phyloP scores from a whole-genome alignment of 2,329 filamentous ascomycete species.

The Aspergillus unguis region DNA sequence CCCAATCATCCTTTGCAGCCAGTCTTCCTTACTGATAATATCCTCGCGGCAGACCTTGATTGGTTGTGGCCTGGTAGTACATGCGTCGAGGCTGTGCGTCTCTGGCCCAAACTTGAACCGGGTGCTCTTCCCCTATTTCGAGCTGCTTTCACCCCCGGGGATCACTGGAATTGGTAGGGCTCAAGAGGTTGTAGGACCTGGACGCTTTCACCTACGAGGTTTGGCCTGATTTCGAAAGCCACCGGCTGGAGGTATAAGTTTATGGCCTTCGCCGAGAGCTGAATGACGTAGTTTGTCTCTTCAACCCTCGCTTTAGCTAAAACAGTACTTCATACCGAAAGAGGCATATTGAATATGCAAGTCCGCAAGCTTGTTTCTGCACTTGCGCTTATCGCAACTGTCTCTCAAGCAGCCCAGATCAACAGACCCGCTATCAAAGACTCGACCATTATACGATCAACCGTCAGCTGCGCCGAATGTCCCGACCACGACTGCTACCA shows the following conservation, averaged over 20 bases:
- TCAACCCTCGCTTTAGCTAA: neutral
- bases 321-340: neutral
- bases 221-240: neutral
- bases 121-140: no score
- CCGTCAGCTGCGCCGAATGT: slow-evolving; percentile 11
- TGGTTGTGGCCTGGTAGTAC: slow-evolving; percentile 5
- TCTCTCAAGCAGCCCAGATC: slow-evolving; percentile 1
- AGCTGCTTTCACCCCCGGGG: no score
- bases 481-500: slow-evolving; percentile 14
- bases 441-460: slow-evolving; percentile 15
- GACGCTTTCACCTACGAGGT: neutral
- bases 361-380: neutral
- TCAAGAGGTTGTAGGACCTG: neutral
- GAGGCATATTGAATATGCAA: neutral
- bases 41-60: neutral
- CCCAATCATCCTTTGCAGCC: slow-evolving; percentile 2
- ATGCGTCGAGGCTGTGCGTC: slow-evolving; percentile 1
- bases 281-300: neutral
- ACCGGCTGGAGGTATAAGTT: neutral
- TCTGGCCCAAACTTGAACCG: neutral
- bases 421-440: slow-evolving; percentile 14
- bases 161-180: neutral
- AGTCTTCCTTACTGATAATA: neutral
- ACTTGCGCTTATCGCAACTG: neutral
- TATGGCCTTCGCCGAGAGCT: neutral